Evolutionary conservation across 257 asterid species (phyloP).

Genomic region (Solanum neorickii): DNA sequence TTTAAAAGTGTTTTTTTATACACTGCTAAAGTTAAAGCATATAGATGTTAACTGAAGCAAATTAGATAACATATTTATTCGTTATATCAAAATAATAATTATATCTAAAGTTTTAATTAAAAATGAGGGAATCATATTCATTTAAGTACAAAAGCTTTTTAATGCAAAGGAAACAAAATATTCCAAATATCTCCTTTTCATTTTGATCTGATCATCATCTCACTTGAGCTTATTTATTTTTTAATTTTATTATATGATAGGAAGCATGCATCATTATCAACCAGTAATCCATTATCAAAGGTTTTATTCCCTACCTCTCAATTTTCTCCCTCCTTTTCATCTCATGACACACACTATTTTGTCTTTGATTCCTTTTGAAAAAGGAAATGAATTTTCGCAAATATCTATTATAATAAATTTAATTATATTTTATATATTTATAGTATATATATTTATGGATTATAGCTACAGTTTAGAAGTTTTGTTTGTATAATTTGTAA

Average conservation of each 20-base stretch:
- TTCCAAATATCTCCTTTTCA: background rate
- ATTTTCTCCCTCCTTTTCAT: background rate
- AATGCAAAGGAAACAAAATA: background rate
- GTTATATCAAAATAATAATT: background rate
- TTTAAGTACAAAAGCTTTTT: background rate
- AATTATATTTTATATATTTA: no score
- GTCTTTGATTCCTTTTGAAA: background rate
- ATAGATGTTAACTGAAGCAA: background rate
- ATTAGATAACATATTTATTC: no score
- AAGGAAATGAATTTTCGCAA: no score
- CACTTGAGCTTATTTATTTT: background rate
- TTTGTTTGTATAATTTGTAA: rapidly evolving
- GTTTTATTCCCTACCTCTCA: background rate
- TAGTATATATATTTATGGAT: no score
- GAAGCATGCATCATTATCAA: background rate
- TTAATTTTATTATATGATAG: background rate
- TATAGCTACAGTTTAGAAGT: rapidly evolving
- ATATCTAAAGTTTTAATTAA: background rate
- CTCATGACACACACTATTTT: background rate
- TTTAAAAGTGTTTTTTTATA: no score
- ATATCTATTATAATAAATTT: no score
- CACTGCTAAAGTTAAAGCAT: no score
- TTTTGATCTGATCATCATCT: background rate
- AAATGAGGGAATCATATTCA: background rate
- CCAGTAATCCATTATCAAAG: background rate